These are phyloP conservation scores for Sechiopsis laciniata DNA, from an alignment of 306 rosid species.

Conservation along the genomic window DNA sequence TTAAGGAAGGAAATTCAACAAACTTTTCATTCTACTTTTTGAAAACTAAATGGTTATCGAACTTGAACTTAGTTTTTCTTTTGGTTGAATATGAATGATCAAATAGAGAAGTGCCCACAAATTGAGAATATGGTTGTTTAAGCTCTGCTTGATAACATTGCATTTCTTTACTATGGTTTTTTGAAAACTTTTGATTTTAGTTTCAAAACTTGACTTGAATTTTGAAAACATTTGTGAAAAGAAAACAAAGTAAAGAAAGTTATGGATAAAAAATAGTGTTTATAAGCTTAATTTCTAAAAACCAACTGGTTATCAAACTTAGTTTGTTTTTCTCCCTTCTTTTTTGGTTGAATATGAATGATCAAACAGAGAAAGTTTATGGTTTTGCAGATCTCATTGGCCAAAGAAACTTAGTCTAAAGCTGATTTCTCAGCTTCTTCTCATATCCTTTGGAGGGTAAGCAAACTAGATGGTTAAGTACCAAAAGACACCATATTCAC, in stretches of 20 bases:
- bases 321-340: neutral
- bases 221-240: no score
- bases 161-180: no score
- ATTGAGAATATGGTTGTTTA: neutral
- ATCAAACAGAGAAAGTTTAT: neutral
- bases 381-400: constrained; percentile 57
- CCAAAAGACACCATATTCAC: neutral
- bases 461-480: neutral
- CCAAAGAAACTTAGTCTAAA: constrained; percentile 40
- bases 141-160: neutral
- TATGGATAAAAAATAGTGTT: neutral
- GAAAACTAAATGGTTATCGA: neutral
- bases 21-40: no score
- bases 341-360: constrained; percentile 2
- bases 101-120: neutral
- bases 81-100: constrained; percentile 8
- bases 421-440: constrained; percentile 41
- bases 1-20: no score
- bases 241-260: no score
- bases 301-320: neutral
- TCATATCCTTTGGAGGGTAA: constrained; percentile 87
- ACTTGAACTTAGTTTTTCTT: neutral
- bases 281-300: no score
- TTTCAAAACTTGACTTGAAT: no score
- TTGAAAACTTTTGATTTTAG: no score